phyloP scores from a whole-genome alignment of 805 yeast species.

The Candida peoriensis region DNA sequence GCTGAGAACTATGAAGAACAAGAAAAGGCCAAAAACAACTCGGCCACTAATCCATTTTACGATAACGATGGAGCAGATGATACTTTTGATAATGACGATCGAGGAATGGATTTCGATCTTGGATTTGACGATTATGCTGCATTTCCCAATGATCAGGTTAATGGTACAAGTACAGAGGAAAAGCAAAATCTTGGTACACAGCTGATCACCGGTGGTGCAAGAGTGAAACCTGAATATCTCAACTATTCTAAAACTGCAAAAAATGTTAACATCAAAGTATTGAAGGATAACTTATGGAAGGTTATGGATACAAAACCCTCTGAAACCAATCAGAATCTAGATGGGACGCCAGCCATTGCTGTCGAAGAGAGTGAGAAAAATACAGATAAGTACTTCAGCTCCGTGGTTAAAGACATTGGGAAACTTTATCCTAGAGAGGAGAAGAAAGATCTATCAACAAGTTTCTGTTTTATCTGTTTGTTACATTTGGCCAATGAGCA shows the following conservation, averaged over 20 bases:
- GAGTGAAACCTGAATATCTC: slow-evolving; percentile 38
- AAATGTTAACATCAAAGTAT: slow-evolving; percentile 65
- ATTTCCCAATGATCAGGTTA: slow-evolving; percentile 9
- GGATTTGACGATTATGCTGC: slow-evolving; percentile 21
- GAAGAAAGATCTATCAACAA: slow-evolving; percentile 68
- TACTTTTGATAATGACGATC: slow-evolving; percentile 24
- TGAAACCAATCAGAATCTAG: slow-evolving; percentile 1
- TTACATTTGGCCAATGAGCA: slow-evolving; percentile 85
- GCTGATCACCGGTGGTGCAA: slow-evolving; percentile 23
- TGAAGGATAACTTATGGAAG: slow-evolving; percentile 76
- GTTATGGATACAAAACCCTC: slow-evolving; percentile 29
- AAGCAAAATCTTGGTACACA: slow-evolving; percentile 23
- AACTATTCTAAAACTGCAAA: slow-evolving; percentile 71
- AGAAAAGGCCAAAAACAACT: slow-evolving; percentile 30
- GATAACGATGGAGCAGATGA: slow-evolving; percentile 6
- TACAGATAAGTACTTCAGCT: slow-evolving; percentile 30
- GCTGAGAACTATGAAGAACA: slow-evolving; percentile 52
- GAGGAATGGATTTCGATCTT: slow-evolving; percentile 1
- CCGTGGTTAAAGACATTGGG: slow-evolving; percentile 44
- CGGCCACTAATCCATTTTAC: slow-evolving; percentile 26
- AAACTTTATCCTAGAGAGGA: slow-evolving; percentile 51
- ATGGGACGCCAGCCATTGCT: too few relatives aligned
- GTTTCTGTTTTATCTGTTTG: slow-evolving; percentile 79
- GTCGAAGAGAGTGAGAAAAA: too few relatives aligned
- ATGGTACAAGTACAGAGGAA: slow-evolving; percentile 6